Evolutionary conservation across 371 early-diverging fungal genomes (phyloP).

Genomic region (Mortierella polycephala): DNA sequence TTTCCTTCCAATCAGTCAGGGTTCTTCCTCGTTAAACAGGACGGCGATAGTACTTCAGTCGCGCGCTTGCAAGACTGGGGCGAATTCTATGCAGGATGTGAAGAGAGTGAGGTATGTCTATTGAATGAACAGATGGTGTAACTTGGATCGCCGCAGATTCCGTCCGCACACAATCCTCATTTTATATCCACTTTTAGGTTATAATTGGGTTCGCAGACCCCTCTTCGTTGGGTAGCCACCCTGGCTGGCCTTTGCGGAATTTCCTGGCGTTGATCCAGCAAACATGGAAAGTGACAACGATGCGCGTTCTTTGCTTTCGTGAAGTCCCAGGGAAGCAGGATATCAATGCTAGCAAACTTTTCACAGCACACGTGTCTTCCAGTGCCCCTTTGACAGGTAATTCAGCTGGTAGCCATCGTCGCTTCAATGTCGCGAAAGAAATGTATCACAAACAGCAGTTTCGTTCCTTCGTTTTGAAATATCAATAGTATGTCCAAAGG

Average conservation of each 20-base stretch:
- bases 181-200: slow-evolving; percentile 24
- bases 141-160: background rate
- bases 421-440: no score
- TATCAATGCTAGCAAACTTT: slow-evolving; percentile 41
- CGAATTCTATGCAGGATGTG: slow-evolving; percentile 52
- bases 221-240: slow-evolving; percentile 67
- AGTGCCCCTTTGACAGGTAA: slow-evolving; percentile 28
- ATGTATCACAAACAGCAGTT: no score
- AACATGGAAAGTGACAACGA: slow-evolving; percentile 55
- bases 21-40: slow-evolving; percentile 57
- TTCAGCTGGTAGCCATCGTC: background rate
- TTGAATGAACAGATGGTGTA: background rate
- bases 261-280: slow-evolving; percentile 73
- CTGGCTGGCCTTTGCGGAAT: slow-evolving; percentile 95
- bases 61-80: slow-evolving; percentile 62
- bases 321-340: slow-evolving; percentile 60
- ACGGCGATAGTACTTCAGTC: slow-evolving; percentile 28
- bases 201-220: slow-evolving; percentile 89
- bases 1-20: slow-evolving; percentile 29
- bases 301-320: slow-evolving; percentile 82
- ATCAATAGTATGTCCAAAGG: slow-evolving; percentile 60
- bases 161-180: background rate
- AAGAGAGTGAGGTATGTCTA: slow-evolving; percentile 38
- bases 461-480: background rate
- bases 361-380: slow-evolving; percentile 22